Evolutionary conservation across 495 filamentous ascomycete genomes (phyloP), one percentile per base, ranked within the genome.

Genomic region (Penicillium lagena): DNA sequence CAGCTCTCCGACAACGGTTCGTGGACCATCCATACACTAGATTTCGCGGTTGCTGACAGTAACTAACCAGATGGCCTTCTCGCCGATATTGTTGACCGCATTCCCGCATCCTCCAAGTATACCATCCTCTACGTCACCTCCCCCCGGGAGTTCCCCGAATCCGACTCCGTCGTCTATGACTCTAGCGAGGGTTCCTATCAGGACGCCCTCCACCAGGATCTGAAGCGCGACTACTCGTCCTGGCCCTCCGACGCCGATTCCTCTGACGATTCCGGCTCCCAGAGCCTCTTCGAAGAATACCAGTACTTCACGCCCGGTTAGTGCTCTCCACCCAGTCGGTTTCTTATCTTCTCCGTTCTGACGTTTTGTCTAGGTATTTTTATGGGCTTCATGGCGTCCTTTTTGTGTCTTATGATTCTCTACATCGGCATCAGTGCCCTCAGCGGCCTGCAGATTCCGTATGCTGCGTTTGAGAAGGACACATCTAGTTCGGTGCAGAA

Each of bases 381-480:
- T 60, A 90, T 90, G 80, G 81, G 80, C 11, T 62, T 95, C 15
- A 56, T 90, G 28, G 82, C 81, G 28, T 62, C 63, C 13, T 66
- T 89, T 22, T 53, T 96, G 31, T 75, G 94, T 36, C 55, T 95
- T 32, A 65, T 76, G 14, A 88, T 97, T 50, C 64, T 95, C 12
- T 83, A 82, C 55, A 81, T 89, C 40, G 93, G 80, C 17, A 70
- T 97, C 39, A 77, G 57, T 43, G 89, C 87, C 14, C 67, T 98
- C 7, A 67, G 77, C 7, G 90, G 89, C 47, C 70, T 98, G 32
- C 71, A 95, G 63, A 86, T 97, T 10, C 81, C 86, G 9, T 97
- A 97, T 67, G 87, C 83, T 39, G 90, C 93, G 1, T 98, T 98
- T 62, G 90, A 94, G 58, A 95, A 93, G 75, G 91, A 96, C 62